Percentiles rank a stretch among this genome's conserved stretches.
Evolutionary conservation across 768 basidiomycete species (phyloP).

Genomic region (Lentinula lateritia): DNA sequence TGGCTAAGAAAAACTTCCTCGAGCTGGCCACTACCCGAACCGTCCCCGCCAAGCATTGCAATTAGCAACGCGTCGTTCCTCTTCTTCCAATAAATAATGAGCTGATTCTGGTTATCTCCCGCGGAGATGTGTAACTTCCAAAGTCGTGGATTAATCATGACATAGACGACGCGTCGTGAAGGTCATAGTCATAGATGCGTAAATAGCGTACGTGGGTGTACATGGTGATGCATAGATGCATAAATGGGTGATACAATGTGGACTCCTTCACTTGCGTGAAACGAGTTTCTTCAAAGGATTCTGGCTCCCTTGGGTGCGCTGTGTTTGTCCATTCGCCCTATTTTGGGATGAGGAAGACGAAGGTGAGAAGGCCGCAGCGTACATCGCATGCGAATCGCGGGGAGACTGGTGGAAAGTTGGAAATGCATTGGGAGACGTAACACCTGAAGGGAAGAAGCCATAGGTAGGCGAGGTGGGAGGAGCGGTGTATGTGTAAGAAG

Average conservation of each 20-base stretch:
- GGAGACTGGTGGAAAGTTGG: constrained; percentile 52
- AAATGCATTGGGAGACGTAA: constrained; percentile 55
- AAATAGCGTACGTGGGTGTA: background rate
- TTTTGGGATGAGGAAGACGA: constrained; percentile 16
- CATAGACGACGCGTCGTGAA: background rate
- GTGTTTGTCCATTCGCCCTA: constrained; percentile 12
- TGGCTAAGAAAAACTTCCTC: background rate
- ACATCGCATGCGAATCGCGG: constrained; percentile 55
- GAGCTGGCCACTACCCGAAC: background rate
- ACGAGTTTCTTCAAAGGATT: constrained; percentile 27
- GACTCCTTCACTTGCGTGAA: constrained; percentile 20
- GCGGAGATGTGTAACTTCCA: background rate
- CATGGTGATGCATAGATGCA: background rate
- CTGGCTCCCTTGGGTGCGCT: constrained; percentile 20
- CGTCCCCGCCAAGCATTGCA: background rate
- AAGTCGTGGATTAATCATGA: background rate
- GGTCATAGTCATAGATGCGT: constrained; percentile 2
- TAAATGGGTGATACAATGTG: background rate
- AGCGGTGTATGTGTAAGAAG: constrained; percentile 37
- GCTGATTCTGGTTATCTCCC: background rate
- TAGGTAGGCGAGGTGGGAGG: constrained; percentile 49
- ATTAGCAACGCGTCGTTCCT: background rate
- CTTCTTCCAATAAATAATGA: background rate
- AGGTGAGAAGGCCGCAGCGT: constrained; percentile 36
- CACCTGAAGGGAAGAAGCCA: constrained; percentile 54